Evolutionary conservation across 2,329 filamentous ascomycete species (phyloP), one percentile per base, ranked within the genome.

Genomic region (Colletotrichum sp.): DNA sequence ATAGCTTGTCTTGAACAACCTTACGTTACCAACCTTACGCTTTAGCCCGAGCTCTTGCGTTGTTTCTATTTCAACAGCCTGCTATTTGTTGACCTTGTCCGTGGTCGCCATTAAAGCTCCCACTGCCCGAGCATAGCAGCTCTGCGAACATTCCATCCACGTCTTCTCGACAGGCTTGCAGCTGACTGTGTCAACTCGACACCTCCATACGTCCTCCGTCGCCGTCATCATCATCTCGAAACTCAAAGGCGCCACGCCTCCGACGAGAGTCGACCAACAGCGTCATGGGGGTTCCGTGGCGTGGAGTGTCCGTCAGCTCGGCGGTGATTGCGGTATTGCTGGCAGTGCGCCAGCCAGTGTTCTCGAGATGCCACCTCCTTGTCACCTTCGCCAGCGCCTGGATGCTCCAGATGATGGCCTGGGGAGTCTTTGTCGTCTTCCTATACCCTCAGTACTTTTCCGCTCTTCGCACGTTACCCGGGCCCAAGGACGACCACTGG

Each of bases 371-470:
- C 9, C 69, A 80, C 15, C 83, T 88, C 16, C 21, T 84, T 16
- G 66, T 76, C 55, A 80, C 77, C 44, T 89, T 89, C 69, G 55
- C 79, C 8, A 76, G 77, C 15, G 74, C 83, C 32, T 90, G 84
- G 84, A 8, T 82, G 4, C 64, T 83, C 5, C 83, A 87, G 76
- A 75, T 84, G 24, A 39, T 85, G 10, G 44, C 78, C 5, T 89
- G 84, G 81, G 81, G 59, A 18, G 16, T 86, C n/a, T 91, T 86
- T 84, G 78, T 78, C 3, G 79, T 88, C 26, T 81, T 90, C 55
- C 80, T 91, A 36, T 91, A 88, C 78, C 89, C 89, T 18, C 85
- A 86, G 32, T 81, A 86, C 78, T 84, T 90, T 78, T 91, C 90
- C 24, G 88, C 89, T 4, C 82, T 91, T 72, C 84, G 87, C 18